These are phyloP conservation scores for Pilasporangium apinafurcum DNA, from an alignment of 352 stramenopile species.

Conservation along the genomic window DNA sequence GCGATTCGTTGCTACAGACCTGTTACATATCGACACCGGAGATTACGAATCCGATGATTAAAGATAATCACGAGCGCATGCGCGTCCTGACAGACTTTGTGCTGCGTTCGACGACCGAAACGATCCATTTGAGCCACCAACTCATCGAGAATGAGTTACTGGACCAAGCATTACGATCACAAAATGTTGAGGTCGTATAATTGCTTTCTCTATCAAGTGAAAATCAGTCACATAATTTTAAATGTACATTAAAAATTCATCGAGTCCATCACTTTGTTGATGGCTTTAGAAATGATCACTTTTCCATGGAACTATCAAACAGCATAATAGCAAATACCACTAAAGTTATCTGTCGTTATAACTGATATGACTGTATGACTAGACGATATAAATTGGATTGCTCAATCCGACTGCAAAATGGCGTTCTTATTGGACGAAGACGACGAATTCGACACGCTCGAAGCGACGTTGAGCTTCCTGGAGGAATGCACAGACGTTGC, in stretches of 20 bases:
- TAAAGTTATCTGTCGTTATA: no score
- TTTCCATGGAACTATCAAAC: no score
- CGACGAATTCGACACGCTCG: slow-evolving; percentile 3
- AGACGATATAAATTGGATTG: no score
- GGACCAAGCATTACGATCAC: neutral
- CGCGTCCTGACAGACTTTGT: neutral
- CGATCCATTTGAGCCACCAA: neutral
- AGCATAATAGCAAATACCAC: no score
- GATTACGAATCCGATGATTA: neutral
- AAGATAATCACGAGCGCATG: neutral
- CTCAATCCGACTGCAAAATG: no score
- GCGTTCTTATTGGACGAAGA: slow-evolving; percentile 3
- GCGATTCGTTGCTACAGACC: slow-evolving; percentile 24
- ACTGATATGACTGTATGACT: no score
- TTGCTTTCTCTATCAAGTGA: no score
- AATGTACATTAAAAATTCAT: no score
- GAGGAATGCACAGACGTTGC: slow-evolving; percentile 16
- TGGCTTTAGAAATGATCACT: no score
- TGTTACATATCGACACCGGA: slow-evolving; percentile 35
- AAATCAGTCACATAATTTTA: no score
- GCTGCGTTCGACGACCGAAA: neutral
- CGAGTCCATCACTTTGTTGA: no score
- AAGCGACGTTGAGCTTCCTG: slow-evolving; percentile 3
- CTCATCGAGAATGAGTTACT: slow-evolving; percentile 1
- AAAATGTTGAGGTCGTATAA: neutral